These are phyloP conservation scores for Mycena capillaripes DNA, from an alignment of 768 basidiomycete genomes.

Conservation along the genomic window DNA sequence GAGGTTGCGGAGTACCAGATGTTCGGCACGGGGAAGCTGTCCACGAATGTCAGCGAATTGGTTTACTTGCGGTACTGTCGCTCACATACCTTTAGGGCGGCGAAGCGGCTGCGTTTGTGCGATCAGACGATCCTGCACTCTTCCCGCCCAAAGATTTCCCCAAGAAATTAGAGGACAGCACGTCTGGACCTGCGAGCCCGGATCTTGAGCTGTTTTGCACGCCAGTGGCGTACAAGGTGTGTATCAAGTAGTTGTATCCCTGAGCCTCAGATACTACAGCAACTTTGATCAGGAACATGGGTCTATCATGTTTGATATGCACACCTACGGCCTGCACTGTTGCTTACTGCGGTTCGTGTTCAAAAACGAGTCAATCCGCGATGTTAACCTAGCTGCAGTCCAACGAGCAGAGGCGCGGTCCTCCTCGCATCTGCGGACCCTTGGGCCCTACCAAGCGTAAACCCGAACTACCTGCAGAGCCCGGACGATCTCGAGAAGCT, in stretches of 20 bases:
- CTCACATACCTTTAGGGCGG: slow-evolving; percentile 50
- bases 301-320: slow-evolving; percentile 46
- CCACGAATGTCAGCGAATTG: slow-evolving; percentile 63
- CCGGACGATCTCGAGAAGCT: slow-evolving; percentile 59
- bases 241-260: slow-evolving; percentile 1
- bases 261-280: neutral
- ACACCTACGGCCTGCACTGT: slow-evolving; percentile 58
- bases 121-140: slow-evolving; percentile 64
- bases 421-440: slow-evolving; percentile 56
- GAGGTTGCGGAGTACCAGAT: slow-evolving; percentile 59
- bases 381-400: slow-evolving; percentile 43
- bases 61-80: neutral
- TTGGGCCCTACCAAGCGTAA: slow-evolving; percentile 58
- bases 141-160: slow-evolving; percentile 57
- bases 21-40: slow-evolving; percentile 63
- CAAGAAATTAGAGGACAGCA: slow-evolving; percentile 56
- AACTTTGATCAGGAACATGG: slow-evolving; percentile 51
- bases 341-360: slow-evolving; percentile 55
- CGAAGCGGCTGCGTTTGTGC: slow-evolving; percentile 72
- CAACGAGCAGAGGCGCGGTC: slow-evolving; percentile 57
- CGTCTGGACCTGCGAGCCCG: slow-evolving; percentile 60
- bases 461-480: slow-evolving; percentile 60
- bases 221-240: slow-evolving; percentile 54
- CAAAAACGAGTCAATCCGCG: neutral
- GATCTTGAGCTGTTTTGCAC: slow-evolving; percentile 64